These are phyloP conservation scores for Cucurbita maxima DNA, from an alignment of 306 rosid species.

Conservation along the genomic window DNA sequence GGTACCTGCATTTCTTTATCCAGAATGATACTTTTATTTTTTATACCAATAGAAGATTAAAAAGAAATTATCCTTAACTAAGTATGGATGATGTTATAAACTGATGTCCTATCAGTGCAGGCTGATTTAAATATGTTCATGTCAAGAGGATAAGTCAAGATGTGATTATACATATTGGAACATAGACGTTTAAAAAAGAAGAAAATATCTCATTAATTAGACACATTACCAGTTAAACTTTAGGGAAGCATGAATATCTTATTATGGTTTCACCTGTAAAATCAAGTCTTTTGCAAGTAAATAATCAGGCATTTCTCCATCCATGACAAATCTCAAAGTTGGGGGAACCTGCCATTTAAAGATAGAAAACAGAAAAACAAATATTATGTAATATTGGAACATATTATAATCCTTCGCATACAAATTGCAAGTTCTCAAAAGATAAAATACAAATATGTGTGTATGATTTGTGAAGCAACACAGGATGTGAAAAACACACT, in stretches of 20 bases:
- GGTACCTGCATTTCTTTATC: neutral
- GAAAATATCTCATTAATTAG: neutral
- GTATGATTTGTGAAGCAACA: neutral
- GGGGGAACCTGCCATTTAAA: slow-evolving; percentile 66
- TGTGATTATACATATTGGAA: neutral
- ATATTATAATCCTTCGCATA: neutral
- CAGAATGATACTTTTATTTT: neutral
- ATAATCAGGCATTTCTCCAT: slow-evolving; percentile 89
- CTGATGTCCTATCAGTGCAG: neutral
- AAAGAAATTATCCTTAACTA: neutral
- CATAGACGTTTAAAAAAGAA: neutral
- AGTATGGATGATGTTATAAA: neutral
- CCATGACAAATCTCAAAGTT: slow-evolving; percentile 68
- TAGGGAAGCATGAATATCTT: neutral
- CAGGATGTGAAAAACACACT: neutral
- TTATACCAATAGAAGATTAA: neutral
- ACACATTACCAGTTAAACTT: neutral
- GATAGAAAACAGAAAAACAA: neutral
- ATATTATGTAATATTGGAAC: neutral
- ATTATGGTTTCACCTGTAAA: slow-evolving; percentile 39
- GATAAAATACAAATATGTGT: neutral
- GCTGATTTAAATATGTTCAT: neutral
- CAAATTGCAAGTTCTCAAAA: neutral
- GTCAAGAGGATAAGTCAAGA: neutral
- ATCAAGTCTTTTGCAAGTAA: slow-evolving; percentile 92